A percentile compares a stretch with the other conserved stretches of the same genome.
phyloP scores from a whole-genome alignment of 2,329 filamentous ascomycete genomes.

The Incumbomyces lentus region DNA sequence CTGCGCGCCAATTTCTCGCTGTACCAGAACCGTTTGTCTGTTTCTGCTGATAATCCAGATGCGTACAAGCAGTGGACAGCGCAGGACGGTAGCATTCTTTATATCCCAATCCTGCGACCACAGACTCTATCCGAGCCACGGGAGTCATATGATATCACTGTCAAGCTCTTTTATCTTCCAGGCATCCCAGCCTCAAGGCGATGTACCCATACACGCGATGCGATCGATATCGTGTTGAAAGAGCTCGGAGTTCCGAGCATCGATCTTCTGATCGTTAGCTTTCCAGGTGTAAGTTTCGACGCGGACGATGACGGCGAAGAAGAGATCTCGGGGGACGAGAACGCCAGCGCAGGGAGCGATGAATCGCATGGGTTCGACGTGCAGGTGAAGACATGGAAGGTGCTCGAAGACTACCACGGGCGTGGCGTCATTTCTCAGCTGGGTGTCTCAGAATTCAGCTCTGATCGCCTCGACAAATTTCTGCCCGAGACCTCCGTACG shows the following conservation, averaged over 20 bases:
- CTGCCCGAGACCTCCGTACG: constrained; percentile 58
- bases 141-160: constrained; percentile 81
- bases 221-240: constrained; percentile 67
- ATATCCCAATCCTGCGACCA: constrained; percentile 70
- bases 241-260: constrained; percentile 67
- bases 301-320: constrained; percentile 76
- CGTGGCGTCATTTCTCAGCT: constrained; percentile 63
- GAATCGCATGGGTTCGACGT: constrained; percentile 47
- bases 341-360: constrained; percentile 25
- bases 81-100: constrained; percentile 50
- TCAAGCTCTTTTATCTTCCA: constrained; percentile 89
- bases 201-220: constrained; percentile 62
- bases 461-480: constrained; percentile 68
- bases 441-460: constrained; percentile 85
- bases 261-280: constrained; percentile 84
- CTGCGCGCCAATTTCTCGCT: constrained; percentile 73
- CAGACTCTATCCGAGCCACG: constrained; percentile 65
- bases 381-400: constrained; percentile 57
- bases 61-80: constrained; percentile 54
- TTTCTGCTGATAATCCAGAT: constrained; percentile 5
- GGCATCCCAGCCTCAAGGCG: constrained; percentile 55
- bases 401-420: constrained; percentile 62
- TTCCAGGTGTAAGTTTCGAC: constrained; percentile 87
- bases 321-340: constrained; percentile 38
- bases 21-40: constrained; percentile 49